These are phyloP conservation scores for Cytospora schulzeri DNA, from an alignment of 2,329 filamentous ascomycete genomes.

Conservation along the genomic window DNA sequence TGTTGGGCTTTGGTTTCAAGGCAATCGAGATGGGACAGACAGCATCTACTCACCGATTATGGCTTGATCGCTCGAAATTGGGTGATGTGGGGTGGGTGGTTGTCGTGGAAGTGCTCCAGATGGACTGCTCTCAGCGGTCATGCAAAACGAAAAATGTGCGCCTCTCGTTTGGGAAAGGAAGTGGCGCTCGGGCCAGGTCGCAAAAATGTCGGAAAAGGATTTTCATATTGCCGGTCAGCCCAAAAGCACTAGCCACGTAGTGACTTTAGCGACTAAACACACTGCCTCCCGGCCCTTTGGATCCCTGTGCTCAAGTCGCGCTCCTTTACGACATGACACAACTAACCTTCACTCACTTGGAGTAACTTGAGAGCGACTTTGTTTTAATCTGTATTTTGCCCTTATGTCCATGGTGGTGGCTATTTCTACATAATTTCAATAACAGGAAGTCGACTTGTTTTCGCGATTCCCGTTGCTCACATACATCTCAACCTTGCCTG, in stretches of 20 bases:
- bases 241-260: neutral
- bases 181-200: conserved; percentile 2
- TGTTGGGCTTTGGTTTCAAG: conserved; percentile 9
- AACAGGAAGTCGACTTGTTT: neutral
- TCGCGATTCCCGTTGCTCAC: neutral
- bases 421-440: neutral
- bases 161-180: conserved; percentile 9
- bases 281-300: neutral
- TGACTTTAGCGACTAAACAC: neutral
- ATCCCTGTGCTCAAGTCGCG: neutral
- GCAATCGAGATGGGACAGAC: conserved; percentile 10
- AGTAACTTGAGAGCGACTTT: neutral
- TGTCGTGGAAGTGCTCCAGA: conserved; percentile 23
- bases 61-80: conserved; percentile 27
- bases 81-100: conserved; percentile 25
- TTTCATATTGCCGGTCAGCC: conserved; percentile 5
- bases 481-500: neutral
- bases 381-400: neutral
- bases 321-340: neutral
- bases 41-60: conserved; percentile 29
- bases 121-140: conserved; percentile 13
- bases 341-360: neutral
- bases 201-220: conserved; percentile 8
- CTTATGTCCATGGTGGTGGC: neutral
- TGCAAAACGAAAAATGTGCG: conserved; percentile 23